phyloP scores from a whole-genome alignment of 805 yeast genomes.

The Blastobotrys robertii region DNA sequence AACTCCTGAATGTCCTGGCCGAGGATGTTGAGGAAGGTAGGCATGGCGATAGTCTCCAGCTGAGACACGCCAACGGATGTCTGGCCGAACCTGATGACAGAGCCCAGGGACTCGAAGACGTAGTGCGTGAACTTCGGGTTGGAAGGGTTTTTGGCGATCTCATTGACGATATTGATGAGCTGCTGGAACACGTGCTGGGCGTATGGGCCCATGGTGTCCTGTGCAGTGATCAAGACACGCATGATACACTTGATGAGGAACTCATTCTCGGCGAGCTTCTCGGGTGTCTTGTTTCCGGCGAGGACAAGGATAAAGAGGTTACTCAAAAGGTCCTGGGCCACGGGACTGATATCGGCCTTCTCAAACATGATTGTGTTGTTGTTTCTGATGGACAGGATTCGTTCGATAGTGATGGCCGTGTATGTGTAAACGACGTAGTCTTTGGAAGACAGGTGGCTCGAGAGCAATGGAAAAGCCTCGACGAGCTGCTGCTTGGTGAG shows the following conservation, averaged over 20 bases:
- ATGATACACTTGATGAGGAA: slow-evolving; percentile 81
- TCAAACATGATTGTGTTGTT: slow-evolving; percentile 52
- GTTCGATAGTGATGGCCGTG: slow-evolving; percentile 87
- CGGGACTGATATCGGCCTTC: slow-evolving; percentile 60
- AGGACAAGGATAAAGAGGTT: slow-evolving; percentile 61
- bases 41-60: slow-evolving; percentile 48
- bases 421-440: slow-evolving; percentile 85
- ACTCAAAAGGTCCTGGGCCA: slow-evolving; percentile 50
- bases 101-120: slow-evolving; percentile 80
- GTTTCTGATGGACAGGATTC: slow-evolving; percentile 64
- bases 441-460: slow-evolving; percentile 53
- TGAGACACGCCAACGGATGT: slow-evolving; percentile 26
- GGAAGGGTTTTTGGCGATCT: slow-evolving; percentile 81
- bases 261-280: slow-evolving; percentile 90
- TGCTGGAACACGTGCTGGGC: slow-evolving; percentile 45
- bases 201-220: slow-evolving; percentile 31
- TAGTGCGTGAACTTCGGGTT: slow-evolving; percentile 91
- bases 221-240: slow-evolving; percentile 72
- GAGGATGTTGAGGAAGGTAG: slow-evolving; percentile 55
- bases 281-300: slow-evolving; percentile 49
- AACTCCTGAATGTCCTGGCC: slow-evolving; percentile 88
- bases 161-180: slow-evolving; percentile 54
- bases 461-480: slow-evolving; percentile 70
- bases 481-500: slow-evolving; percentile 74
- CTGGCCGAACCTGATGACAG: slow-evolving; percentile 46